phyloP scores from a whole-genome alignment of 257 asterid genomes.

The Nicotiana paniculata region DNA sequence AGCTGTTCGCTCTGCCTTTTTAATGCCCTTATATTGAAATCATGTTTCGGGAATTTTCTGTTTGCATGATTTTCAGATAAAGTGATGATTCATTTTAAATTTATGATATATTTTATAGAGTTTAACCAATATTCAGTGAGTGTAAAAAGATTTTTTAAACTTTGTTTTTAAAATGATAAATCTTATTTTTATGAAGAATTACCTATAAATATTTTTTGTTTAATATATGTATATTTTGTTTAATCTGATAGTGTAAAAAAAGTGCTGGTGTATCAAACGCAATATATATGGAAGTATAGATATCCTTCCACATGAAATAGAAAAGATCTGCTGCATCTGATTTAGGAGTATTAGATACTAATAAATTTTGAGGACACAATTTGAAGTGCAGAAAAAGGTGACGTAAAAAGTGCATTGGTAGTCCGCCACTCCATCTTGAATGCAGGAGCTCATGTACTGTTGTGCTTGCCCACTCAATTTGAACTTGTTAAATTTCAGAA shows the following conservation, averaged over 20 bases:
- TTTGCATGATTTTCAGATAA: neutral
- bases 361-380: neutral
- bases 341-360: neutral
- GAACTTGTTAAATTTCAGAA: neutral
- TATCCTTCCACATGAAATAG: neutral
- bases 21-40: neutral
- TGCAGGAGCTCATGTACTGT: neutral
- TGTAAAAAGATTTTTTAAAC: no score
- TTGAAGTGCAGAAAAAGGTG: neutral
- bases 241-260: no score
- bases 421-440: slow-evolving; percentile 2
- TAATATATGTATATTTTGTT: no score
- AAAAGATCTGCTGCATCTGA: neutral
- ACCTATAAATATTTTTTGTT: no score
- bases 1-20: neutral
- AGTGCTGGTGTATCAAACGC: no score
- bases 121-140: no score
- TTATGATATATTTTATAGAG: no score
- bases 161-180: no score
- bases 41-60: neutral
- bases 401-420: neutral
- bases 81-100: neutral
- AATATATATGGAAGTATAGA: neutral
- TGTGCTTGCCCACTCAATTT: slow-evolving; percentile 1
- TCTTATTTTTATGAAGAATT: no score